Conservation (phyloP, 345 rosid genomes). For the Ceriops decandra region DNA sequence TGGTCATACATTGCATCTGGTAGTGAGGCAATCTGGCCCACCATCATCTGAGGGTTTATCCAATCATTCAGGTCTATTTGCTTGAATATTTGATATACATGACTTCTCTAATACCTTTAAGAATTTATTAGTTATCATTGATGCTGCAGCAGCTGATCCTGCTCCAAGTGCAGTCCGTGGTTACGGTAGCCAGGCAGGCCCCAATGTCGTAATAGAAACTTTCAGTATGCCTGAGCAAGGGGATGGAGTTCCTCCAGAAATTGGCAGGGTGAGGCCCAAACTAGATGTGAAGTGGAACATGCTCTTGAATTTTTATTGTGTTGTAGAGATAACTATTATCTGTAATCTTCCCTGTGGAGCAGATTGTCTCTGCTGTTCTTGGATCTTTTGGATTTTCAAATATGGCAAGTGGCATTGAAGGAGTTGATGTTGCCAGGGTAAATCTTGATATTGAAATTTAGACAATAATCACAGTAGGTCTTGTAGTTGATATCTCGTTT, state of each 20-base stretch:
- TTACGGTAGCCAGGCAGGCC: constrained; percentile 33
- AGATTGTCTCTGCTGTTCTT: constrained; percentile 75
- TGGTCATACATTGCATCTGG: constrained; percentile 80
- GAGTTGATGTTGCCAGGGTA: constrained; percentile 43
- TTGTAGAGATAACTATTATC: background rate
- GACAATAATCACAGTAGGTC: constrained; percentile 2
- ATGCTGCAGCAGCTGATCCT: constrained; percentile 37
- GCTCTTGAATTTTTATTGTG: background rate
- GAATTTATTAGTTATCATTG: background rate
- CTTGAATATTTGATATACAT: background rate
- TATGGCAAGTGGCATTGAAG: constrained; percentile 42
- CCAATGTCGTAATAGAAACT: constrained; percentile 63
- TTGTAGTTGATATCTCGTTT: background rate
- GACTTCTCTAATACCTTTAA: background rate
- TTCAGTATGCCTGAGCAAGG: constrained; percentile 66
- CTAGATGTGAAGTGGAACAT: constrained; percentile 16
- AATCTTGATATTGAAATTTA: constrained; percentile 15
- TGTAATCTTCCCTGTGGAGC: constrained; percentile 23
- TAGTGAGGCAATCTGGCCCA: constrained; percentile 64
- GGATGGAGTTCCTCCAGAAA: constrained; percentile 66
- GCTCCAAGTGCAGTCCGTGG: constrained; percentile 37
- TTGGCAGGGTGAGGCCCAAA: constrained; percentile 50
- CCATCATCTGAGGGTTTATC: constrained; percentile 43
- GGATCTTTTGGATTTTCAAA: constrained; percentile 64
- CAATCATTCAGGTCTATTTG: constrained; percentile 45